Conservation (phyloP, 495 filamentous ascomycete genomes). For the Trichoderma reesei region DNA sequence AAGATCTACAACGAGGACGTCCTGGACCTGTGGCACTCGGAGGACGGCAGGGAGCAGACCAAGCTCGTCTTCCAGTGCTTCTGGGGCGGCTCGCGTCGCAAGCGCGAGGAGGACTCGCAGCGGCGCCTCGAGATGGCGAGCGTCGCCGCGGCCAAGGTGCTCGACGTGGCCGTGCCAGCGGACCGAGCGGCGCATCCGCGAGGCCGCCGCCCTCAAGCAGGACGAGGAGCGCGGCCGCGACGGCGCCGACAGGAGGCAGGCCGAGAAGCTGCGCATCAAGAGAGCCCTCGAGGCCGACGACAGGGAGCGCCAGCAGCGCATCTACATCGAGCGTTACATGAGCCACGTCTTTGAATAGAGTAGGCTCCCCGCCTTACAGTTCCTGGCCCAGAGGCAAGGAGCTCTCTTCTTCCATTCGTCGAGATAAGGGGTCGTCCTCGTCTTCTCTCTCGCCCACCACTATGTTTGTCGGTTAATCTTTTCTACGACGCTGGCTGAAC, state of each 20-base stretch:
- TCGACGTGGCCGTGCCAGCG: slow-evolving; percentile 21
- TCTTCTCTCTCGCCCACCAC: slow-evolving; percentile 11
- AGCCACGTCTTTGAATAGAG: slow-evolving; percentile 31
- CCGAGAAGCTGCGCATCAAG: slow-evolving; percentile 21
- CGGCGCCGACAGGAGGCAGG: not conserved
- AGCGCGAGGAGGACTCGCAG: slow-evolving; percentile 14
- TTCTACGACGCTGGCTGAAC: too few species aligned
- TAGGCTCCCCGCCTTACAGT: slow-evolving; percentile 27
- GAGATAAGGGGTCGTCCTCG: not conserved
- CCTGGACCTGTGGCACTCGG: slow-evolving; percentile 47
- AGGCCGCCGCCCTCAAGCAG: slow-evolving; percentile 27
- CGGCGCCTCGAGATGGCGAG: slow-evolving; percentile 14
- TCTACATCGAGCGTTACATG: slow-evolving; percentile 30
- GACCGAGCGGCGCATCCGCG: slow-evolving; percentile 26
- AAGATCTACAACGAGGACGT: slow-evolving; percentile 62
- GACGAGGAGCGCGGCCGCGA: slow-evolving; percentile 22
- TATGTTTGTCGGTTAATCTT: too few species aligned
- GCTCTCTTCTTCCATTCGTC: slow-evolving; percentile 7
- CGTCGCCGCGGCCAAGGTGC: slow-evolving; percentile 15
- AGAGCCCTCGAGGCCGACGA: slow-evolving; percentile 28
- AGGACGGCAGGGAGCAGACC: slow-evolving; percentile 15
- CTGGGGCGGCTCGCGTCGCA: slow-evolving; percentile 35
- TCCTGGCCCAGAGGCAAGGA: slow-evolving; percentile 16
- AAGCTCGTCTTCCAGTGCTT: slow-evolving; percentile 34
- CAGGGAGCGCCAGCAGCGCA: not conserved